phyloP scores from a whole-genome alignment of 2,329 filamentous ascomycete species.

The Colletotrichum chrysophilum region DNA sequence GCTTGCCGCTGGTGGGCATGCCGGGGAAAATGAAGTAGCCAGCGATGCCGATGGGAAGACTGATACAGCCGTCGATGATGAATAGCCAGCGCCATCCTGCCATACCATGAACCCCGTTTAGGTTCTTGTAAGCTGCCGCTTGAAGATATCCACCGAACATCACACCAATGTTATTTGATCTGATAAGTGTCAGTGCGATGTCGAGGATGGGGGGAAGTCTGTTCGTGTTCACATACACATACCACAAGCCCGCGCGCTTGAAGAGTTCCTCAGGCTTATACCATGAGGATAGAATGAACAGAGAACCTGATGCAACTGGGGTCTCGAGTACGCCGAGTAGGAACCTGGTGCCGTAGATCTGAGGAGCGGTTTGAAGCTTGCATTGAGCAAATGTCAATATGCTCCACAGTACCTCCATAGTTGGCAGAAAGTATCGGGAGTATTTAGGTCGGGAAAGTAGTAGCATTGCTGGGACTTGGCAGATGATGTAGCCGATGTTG shows the following conservation, averaged over 20 bases:
- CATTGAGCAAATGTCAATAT: conserved; percentile 27
- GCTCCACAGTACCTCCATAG: conserved; percentile 25
- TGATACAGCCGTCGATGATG: conserved; percentile 61
- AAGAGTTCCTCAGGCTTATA: conserved; percentile 39
- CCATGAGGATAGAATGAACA: conserved; percentile 32
- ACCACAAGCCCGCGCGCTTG: conserved; percentile 53
- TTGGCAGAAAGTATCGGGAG: conserved; percentile 26
- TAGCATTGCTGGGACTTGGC: conserved; percentile 20
- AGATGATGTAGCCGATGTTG: conserved; percentile 23
- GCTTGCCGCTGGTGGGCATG: conserved; percentile 40
- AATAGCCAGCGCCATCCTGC: conserved; percentile 59
- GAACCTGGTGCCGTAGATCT: conserved; percentile 34
- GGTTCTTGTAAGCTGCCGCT: conserved; percentile 49
- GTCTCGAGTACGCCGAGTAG: conserved; percentile 30
- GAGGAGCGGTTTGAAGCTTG: conserved; percentile 26
- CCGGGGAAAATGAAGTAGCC: conserved; percentile 52
- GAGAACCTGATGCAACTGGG: conserved; percentile 14
- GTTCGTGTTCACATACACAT: conserved; percentile 36
- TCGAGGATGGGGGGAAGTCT: background rate
- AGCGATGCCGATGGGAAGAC: conserved; percentile 54
- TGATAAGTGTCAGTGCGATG: background rate
- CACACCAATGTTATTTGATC: conserved; percentile 28
- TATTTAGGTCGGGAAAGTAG: conserved; percentile 21
- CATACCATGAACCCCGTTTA: conserved; percentile 52
- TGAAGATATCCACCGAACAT: conserved; percentile 36